These are phyloP conservation scores for Fusarium clavum DNA, from an alignment of 2,329 filamentous ascomycete species.

Conservation along the genomic window DNA sequence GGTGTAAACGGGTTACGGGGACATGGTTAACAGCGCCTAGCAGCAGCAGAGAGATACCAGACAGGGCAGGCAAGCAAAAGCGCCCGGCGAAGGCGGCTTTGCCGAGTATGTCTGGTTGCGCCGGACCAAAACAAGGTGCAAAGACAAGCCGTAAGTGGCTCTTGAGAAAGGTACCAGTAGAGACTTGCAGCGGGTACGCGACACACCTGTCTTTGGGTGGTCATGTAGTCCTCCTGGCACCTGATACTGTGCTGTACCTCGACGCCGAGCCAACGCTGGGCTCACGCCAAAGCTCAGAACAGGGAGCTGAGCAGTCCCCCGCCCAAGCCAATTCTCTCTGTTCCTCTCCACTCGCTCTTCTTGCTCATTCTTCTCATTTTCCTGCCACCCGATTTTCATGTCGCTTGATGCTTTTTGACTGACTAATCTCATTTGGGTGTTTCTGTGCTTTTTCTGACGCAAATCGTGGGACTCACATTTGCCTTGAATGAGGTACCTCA, in stretches of 20 bases:
- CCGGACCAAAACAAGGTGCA: slow-evolving; percentile 45
- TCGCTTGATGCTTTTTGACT: slow-evolving; percentile 13
- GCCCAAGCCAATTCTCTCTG: slow-evolving; percentile 40
- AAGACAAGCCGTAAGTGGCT: slow-evolving; percentile 44
- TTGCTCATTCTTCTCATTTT: slow-evolving; percentile 28
- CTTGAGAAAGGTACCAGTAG: slow-evolving; percentile 48
- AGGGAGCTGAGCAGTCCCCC: slow-evolving; percentile 51
- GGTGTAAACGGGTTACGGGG: slow-evolving; percentile 24
- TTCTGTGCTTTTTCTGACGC: neutral
- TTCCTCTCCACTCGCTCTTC: slow-evolving; percentile 48
- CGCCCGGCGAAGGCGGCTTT: slow-evolving; percentile 37
- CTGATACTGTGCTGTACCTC: slow-evolving; percentile 56
- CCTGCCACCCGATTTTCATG: slow-evolving; percentile 37
- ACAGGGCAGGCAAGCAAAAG: slow-evolving; percentile 38
- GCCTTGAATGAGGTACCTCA: neutral
- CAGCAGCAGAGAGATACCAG: slow-evolving; percentile 13
- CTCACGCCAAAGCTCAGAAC: slow-evolving; percentile 37
- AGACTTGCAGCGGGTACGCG: slow-evolving; percentile 53
- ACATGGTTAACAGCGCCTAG: slow-evolving; percentile 13
- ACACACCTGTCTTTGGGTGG: slow-evolving; percentile 52
- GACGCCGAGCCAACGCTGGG: slow-evolving; percentile 29
- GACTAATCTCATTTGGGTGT: slow-evolving; percentile 6
- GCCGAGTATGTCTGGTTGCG: slow-evolving; percentile 44
- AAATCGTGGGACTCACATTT: neutral
- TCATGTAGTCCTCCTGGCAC: slow-evolving; percentile 49